Percentiles rank a stretch among this genome's conserved stretches.
These are phyloP conservation scores for Polytrichum commune DNA, from an alignment of 225 moss, liverwort and hornwort species.

Conservation along the genomic window DNA sequence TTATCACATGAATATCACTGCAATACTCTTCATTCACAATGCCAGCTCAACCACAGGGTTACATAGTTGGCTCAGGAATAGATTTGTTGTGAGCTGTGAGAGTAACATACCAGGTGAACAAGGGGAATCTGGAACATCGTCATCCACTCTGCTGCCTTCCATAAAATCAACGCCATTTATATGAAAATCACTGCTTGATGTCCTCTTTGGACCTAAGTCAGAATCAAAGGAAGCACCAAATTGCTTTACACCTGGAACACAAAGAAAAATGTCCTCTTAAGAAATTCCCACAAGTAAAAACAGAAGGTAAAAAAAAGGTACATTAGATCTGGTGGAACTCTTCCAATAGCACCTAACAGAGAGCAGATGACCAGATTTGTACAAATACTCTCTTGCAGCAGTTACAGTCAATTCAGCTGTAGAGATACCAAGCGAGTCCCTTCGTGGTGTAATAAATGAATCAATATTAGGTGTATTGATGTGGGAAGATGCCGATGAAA, in stretches of 20 bases:
- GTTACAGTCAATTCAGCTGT: slow-evolving; percentile 33
- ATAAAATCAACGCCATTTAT: slow-evolving; percentile 53
- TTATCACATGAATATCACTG: slow-evolving; percentile 4
- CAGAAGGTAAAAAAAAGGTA: not conserved
- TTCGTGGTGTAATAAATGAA: slow-evolving; percentile 28
- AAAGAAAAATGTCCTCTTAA: not conserved
- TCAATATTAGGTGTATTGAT: slow-evolving; percentile 33
- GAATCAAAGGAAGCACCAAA: slow-evolving; percentile 13
- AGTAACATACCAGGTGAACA: slow-evolving; percentile 61
- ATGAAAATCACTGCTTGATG: slow-evolving; percentile 53
- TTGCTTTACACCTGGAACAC: slow-evolving; percentile 30
- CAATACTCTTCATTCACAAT: not conserved
- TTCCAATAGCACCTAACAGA: too few species aligned
- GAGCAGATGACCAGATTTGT: too few species aligned
- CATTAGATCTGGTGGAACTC: too few species aligned
- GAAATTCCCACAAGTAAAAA: not conserved
- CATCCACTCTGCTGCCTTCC: slow-evolving; percentile 53
- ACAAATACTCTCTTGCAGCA: slow-evolving; percentile 31
- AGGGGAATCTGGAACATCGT: slow-evolving; percentile 66
- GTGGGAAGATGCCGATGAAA: slow-evolving; percentile 30
- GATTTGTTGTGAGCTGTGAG: not conserved
- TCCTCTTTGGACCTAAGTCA: slow-evolving; percentile 34
- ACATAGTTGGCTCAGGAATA: not conserved
- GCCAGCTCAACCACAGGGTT: not conserved
- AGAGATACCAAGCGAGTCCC: slow-evolving; percentile 29